Conservation (phyloP, 2,329 filamentous ascomycete species). For the Fusarium buxicola region DNA sequence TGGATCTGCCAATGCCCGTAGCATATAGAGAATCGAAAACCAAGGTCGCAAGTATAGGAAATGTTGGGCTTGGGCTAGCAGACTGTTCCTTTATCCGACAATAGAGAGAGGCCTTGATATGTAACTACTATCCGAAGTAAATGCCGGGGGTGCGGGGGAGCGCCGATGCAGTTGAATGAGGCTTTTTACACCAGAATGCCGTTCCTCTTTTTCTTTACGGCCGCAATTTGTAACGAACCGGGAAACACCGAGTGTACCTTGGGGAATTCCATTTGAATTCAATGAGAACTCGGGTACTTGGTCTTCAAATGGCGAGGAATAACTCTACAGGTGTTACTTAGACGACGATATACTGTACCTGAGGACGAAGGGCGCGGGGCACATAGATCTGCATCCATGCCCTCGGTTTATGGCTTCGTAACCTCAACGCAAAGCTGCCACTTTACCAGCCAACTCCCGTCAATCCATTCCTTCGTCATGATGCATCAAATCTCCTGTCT, state of each 20-base stretch:
- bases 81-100: slow-evolving; percentile 37
- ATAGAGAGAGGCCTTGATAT: not conserved
- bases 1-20: too few relatives aligned
- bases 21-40: not conserved
- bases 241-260: too few relatives aligned
- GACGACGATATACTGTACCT: too few relatives aligned
- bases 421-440: too few relatives aligned
- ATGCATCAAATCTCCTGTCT: slow-evolving; percentile 22
- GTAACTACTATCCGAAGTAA: slow-evolving; percentile 32
- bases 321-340: too few relatives aligned
- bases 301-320: too few relatives aligned
- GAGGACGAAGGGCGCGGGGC: too few relatives aligned
- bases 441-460: not conserved
- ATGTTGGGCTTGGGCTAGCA: not conserved
- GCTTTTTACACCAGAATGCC: not conserved
- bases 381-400: too few relatives aligned
- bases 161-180: slow-evolving; percentile 25
- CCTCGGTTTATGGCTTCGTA: too few relatives aligned
- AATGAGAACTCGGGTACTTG: too few relatives aligned
- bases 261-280: too few relatives aligned
- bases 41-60: not conserved
- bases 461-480: not conserved
- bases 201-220: not conserved
- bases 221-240: not conserved
- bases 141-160: slow-evolving; percentile 39